Base-by-base conservation (phyloP, 2,329 filamentous ascomycete genomes). In the Nemania sp. region DNA sequence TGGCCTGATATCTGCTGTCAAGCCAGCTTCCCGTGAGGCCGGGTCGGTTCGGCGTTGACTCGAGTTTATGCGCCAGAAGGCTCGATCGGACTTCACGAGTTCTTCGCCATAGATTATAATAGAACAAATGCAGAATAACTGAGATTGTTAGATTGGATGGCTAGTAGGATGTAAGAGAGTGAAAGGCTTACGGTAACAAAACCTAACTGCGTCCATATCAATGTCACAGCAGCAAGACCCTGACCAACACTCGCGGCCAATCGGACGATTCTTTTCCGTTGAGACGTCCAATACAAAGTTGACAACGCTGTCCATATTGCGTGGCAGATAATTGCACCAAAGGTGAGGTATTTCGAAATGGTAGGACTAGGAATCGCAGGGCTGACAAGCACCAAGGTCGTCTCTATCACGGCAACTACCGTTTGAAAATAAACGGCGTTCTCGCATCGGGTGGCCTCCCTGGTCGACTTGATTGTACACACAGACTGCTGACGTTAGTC, bases 51-150 rank as follows among this genome's bases (percentile, higher is more conserved):
- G 57, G 2, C 15, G 29, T 6, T 17, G 40, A 15, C 7, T 2
- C 9, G 53, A 48, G 42, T 42, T 9, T 11, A 52, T 47, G 11
- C 42, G 21, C 42, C 54, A 48, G 32, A 56, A 29, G 18, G 25
- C 34, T 32, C 25, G 48, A n/a, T 17, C 40, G 20, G 48, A 53
- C n/a, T 60, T 15, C 9, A 42, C 45, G 7, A 57, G n/a, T 17
- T 57, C 49, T 46, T 53, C 54, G 37, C 12, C 5, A 17, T 42
- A 62, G 2, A 57, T 11, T 5, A 54, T n/a, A 4, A 43, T 12
- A 9, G 59, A 57, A 9, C 39, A 57, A 7, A 35, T 25, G 21
- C 37, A 62, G 32, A 62, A 57, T 5, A 62, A 17, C 59, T 62
- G 20, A 3, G 2, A 25, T 5, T 3, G 7, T 62, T 29, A 57